Evolutionary conservation across 148 eudicot species (phyloP).

Genomic region (Vaccinium myrtillus): DNA sequence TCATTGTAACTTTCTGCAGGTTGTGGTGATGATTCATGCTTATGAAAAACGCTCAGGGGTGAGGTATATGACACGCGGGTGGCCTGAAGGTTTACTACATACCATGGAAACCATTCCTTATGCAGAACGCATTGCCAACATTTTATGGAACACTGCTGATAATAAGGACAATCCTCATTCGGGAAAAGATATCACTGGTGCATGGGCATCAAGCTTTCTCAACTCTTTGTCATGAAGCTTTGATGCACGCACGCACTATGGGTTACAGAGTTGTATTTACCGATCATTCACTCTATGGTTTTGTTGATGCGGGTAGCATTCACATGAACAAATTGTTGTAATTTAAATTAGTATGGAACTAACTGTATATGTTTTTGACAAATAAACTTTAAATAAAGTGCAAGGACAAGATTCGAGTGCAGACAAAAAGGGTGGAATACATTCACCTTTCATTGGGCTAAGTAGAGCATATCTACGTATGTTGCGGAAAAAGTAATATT

Average conservation of each 20-base stretch:
- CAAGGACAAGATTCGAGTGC: too few relatives aligned
- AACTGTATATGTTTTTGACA: too few relatives aligned
- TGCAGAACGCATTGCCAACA: constrained; percentile 93
- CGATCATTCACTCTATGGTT: constrained; percentile 97
- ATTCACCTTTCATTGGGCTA: too few relatives aligned
- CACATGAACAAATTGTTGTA: constrained; percentile 98
- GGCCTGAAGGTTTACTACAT: constrained; percentile 88
- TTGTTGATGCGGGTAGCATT: constrained; percentile 90
- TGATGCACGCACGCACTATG: constrained; percentile 98
- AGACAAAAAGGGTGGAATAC: too few relatives aligned
- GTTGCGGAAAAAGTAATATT: too few relatives aligned
- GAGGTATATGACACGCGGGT: constrained; percentile 87
- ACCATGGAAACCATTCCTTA: constrained; percentile 91
- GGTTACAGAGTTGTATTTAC: constrained; percentile 94
- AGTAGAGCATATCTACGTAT: too few relatives aligned
- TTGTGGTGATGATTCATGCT: constrained; percentile 95
- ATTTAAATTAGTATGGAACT: constrained; percentile 26
- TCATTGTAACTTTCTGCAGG: constrained; percentile 38
- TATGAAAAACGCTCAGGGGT: constrained; percentile 90
- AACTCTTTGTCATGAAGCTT: constrained; percentile 94
- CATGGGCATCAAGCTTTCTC: constrained; percentile 99
- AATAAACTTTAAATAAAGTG: too few relatives aligned
- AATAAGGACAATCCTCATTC: constrained; percentile 71
- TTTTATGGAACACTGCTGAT: constrained; percentile 89
- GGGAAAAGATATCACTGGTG: constrained; percentile 83